phyloP scores from a whole-genome alignment of 2,329 filamentous ascomycete genomes.

The Rhytidhysteron rufulum region DNA sequence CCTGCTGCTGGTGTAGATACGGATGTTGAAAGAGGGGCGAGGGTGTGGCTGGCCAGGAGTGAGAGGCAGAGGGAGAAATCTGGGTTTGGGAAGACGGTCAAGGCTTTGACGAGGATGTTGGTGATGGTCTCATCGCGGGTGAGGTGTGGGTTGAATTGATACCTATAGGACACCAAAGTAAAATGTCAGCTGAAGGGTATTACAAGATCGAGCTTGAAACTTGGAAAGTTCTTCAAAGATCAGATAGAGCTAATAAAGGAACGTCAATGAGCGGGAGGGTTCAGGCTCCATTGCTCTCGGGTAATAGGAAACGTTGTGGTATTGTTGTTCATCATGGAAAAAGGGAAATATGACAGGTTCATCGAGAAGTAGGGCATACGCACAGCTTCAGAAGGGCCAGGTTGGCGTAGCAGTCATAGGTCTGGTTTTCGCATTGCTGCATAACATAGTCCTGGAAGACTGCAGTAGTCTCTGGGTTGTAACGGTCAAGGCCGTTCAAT shows the following conservation, averaged over 20 bases:
- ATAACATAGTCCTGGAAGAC: slow-evolving; percentile 92
- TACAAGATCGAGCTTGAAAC: no score
- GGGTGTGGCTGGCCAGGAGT: slow-evolving; percentile 81
- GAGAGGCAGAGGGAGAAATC: slow-evolving; percentile 94
- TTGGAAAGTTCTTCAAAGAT: no score
- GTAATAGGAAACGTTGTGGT: slow-evolving; percentile 97
- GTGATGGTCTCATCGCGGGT: slow-evolving; percentile 95
- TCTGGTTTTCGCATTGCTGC: slow-evolving; percentile 92
- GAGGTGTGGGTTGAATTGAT: slow-evolving; percentile 99
- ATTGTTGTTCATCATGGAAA: slow-evolving; percentile 67
- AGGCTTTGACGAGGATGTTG: slow-evolving; percentile 97
- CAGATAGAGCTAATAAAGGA: slow-evolving; percentile 72
- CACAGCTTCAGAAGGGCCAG: slow-evolving; percentile 94
- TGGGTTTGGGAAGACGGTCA: slow-evolving; percentile 93
- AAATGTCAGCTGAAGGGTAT: no score
- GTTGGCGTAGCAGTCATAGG: slow-evolving; percentile 95
- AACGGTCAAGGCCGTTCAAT: slow-evolving; percentile 94
- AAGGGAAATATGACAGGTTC: slow-evolving; percentile 12
- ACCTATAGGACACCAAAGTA: slow-evolving; percentile 56
- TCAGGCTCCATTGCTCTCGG: slow-evolving; percentile 64
- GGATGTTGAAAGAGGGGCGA: slow-evolving; percentile 55
- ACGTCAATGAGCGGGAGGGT: slow-evolving; percentile 64
- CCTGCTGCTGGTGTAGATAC: slow-evolving; percentile 51
- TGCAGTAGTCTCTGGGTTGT: slow-evolving; percentile 94
- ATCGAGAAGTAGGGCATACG: slow-evolving; percentile 46